Conservation (phyloP, 345 rosid genomes). For the Triadica sebifera region DNA sequence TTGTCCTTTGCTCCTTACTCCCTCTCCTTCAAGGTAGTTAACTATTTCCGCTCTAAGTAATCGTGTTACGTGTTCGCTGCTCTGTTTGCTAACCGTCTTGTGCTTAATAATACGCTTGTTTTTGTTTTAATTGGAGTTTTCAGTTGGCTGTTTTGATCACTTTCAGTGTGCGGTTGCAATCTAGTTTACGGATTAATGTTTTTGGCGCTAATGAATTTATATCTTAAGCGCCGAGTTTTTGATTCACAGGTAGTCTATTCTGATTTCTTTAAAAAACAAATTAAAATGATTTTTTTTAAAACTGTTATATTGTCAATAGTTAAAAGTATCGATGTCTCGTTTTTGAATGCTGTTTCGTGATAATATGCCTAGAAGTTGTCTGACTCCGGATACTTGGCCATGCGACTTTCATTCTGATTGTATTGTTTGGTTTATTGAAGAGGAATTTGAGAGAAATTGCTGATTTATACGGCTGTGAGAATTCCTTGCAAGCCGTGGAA, state of each 20-base stretch:
- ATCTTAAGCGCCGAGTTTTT: not conserved
- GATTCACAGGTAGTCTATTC: not conserved
- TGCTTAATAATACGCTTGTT: not conserved
- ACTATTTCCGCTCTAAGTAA: not conserved
- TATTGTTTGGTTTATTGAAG: slow-evolving; percentile 32
- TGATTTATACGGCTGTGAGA: slow-evolving; percentile 61
- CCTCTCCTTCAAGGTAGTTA: slow-evolving; percentile 76
- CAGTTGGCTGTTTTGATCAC: no score
- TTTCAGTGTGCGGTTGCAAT: no score
- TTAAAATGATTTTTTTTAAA: not conserved
- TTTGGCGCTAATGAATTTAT: not conserved
- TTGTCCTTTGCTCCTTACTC: slow-evolving; percentile 60
- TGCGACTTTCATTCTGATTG: not conserved
- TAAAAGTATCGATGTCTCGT: not conserved
- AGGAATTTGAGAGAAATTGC: slow-evolving; percentile 80
- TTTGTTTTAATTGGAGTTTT: not conserved
- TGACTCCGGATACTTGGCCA: not conserved
- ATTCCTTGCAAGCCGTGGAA: slow-evolving; percentile 61
- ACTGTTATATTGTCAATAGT: not conserved
- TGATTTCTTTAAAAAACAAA: not conserved
- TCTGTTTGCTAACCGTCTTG: not conserved
- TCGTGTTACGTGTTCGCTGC: no score
- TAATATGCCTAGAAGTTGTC: not conserved
- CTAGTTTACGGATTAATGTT: no score
- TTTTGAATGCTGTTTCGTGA: not conserved